Evolutionary conservation across 805 yeast genomes (phyloP).

Genomic region (Nakazawaea anatomiae): DNA sequence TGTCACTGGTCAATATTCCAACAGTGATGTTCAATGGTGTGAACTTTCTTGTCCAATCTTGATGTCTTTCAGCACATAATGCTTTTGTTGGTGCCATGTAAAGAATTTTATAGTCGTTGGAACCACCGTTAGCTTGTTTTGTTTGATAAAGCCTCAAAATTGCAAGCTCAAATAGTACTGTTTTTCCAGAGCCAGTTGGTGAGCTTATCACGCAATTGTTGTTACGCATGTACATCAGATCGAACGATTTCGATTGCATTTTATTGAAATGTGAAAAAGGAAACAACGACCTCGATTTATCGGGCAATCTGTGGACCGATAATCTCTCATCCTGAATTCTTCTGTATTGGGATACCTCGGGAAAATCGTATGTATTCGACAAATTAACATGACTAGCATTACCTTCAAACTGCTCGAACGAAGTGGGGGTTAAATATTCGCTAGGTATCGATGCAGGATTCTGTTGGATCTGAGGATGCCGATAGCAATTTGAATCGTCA

Average conservation of each 20-base stretch:
- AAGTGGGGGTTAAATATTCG: not conserved
- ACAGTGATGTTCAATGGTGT: slow-evolving; percentile 32
- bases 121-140: slow-evolving; percentile 15
- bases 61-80: slow-evolving; percentile 42
- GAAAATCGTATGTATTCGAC: not conserved
- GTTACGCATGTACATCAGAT: slow-evolving; percentile 25
- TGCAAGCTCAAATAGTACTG: slow-evolving; percentile 49
- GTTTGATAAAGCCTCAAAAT: slow-evolving; percentile 29
- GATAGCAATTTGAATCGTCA: too few species aligned
- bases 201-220: slow-evolving; percentile 43
- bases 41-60: slow-evolving; percentile 41
- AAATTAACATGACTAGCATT: not conserved
- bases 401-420: not conserved
- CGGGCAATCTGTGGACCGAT: slow-evolving; percentile 26
- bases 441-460: too few species aligned
- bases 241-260: slow-evolving; percentile 46
- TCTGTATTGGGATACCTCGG: not conserved
- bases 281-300: slow-evolving; percentile 28
- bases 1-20: slow-evolving; percentile 52
- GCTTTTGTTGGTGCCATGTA: slow-evolving; percentile 61
- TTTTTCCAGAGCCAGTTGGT: slow-evolving; percentile 59
- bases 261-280: slow-evolving; percentile 33
- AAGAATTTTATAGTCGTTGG: slow-evolving; percentile 26
- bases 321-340: not conserved
- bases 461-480: too few species aligned